phyloP scores from a whole-genome alignment of 345 rosid genomes.

The Hibiscus mutabilis region DNA sequence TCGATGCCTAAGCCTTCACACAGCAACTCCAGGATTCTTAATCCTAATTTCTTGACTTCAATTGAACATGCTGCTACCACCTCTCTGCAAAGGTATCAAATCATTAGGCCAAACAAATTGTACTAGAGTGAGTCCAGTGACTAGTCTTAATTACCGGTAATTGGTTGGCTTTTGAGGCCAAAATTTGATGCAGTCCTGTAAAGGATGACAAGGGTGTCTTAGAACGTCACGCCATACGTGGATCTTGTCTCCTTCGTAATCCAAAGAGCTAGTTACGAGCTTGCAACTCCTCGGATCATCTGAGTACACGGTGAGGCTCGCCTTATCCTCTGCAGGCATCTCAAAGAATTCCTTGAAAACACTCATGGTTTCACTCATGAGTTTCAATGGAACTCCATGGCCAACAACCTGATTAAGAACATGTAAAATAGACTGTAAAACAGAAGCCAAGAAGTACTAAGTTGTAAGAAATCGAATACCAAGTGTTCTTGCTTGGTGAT shows the following conservation, averaged over 20 bases:
- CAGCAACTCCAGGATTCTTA: slow-evolving; percentile 19
- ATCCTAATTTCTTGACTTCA: slow-evolving; percentile 26
- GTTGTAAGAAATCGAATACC: no score
- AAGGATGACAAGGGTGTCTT: slow-evolving; percentile 18
- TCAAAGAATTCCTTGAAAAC: slow-evolving; percentile 18
- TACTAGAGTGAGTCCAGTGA: no score
- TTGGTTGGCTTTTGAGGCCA: slow-evolving; percentile 16
- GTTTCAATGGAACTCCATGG: slow-evolving; percentile 10
- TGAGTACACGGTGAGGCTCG: background rate
- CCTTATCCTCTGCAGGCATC: slow-evolving; percentile 20
- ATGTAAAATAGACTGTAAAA: background rate
- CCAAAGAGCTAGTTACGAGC: background rate
- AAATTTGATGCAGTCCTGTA: slow-evolving; percentile 4
- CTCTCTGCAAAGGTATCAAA: slow-evolving; percentile 10
- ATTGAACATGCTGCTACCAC: slow-evolving; percentile 14
- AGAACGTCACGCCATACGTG: slow-evolving; percentile 18
- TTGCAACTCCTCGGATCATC: background rate
- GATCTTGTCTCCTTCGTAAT: background rate
- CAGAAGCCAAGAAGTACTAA: background rate
- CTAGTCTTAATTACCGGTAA: background rate
- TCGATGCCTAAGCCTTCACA: slow-evolving; percentile 23
- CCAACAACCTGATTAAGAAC: slow-evolving; percentile 13
- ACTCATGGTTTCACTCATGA: slow-evolving; percentile 1
- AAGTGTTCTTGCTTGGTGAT: no score
- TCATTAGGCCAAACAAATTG: background rate